phyloP scores from a whole-genome alignment of 2,329 filamentous ascomycete genomes.

The Penicillium polonicum region DNA sequence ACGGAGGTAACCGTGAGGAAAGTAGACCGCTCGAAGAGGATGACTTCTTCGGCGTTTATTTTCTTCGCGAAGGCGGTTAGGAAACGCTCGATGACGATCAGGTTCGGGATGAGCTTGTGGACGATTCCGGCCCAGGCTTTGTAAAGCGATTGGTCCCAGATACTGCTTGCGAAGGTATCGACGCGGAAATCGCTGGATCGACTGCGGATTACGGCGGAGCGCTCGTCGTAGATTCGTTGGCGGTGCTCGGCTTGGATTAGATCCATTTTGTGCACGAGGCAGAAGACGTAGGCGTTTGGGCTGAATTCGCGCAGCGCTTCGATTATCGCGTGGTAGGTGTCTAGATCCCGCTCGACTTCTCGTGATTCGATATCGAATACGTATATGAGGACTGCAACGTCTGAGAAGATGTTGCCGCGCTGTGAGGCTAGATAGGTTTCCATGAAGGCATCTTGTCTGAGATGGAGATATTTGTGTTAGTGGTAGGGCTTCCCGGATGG shows the following conservation, averaged over 20 bases:
- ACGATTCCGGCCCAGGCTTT: conserved; percentile 99
- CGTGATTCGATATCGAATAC: conserved; percentile 98
- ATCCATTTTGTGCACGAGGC: conserved; percentile 98
- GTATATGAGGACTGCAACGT: conserved; percentile 96
- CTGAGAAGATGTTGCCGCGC: conserved; percentile 92
- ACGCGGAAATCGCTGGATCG: conserved; percentile 73
- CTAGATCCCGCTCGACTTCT: conserved; percentile 88
- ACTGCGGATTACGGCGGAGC: conserved; percentile 71
- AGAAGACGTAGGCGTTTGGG: conserved; percentile 78
- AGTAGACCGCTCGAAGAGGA: conserved; percentile 92
- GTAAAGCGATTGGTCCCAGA: conserved; percentile 98
- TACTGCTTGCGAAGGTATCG: conserved; percentile 89
- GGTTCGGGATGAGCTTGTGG: conserved; percentile 94
- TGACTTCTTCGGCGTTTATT: conserved; percentile 88
- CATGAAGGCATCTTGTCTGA: conserved; percentile 93
- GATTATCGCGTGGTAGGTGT: conserved; percentile 89
- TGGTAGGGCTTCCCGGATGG: not conserved
- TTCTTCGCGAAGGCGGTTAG: conserved; percentile 77
- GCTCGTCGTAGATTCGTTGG: conserved; percentile 79
- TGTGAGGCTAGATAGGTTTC: conserved; percentile 97
- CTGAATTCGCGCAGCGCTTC: conserved; percentile 85
- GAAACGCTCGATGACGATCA: conserved; percentile 82
- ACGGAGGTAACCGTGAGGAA: conserved; percentile 96
- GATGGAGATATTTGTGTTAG: not conserved
- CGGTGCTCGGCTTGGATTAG: conserved; percentile 79